Evolutionary conservation across 305 asterid species (phyloP), one percentile per base, ranked within the genome.

Genomic region (Solanum aculeatissimum): DNA sequence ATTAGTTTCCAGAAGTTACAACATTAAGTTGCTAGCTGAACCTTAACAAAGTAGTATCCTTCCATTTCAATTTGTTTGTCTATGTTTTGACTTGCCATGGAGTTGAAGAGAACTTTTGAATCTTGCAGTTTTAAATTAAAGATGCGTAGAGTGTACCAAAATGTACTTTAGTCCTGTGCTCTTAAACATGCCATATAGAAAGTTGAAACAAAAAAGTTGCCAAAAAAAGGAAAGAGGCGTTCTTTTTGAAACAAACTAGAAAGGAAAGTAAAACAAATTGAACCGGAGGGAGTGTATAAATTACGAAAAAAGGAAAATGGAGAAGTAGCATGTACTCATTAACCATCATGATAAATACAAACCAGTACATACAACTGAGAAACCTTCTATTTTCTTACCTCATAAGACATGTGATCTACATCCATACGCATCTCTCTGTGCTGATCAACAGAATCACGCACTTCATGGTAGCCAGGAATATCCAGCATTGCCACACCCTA

Each of bases 401-500:
- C 99, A 77, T 96, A 97, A 18, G 99, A 95, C 99, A 95, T 95
- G 91, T 92, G 93, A 91, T 95, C 99, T 58, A 94, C 92, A 84
- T 95, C 99, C 98, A 97, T 88, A 1, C 99, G 99, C 99, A 97
- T 91, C 80, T 94, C 99, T 80, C 96, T 88, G 86, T 93, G 98
- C 85, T 90, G 98, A 90, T 96, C 99, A 79, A 77, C 51, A 38
- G 91, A 81, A 89, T 91, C 94, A 49, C 91, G 91, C 25, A 84
- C 88, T 81, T 90, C 98, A 79, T 88, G 92, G 85, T 93, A 92
- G 68, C 92, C 95, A 74, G 97, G 93, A 89, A 92, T 88, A 85
- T 95, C 99, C 81, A 95, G 89, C 78, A 95, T 91, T 35, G 97
- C 93, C 42, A 93, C 96, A 85, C 94, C 99, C 99, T 95, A 84